Evolutionary conservation across 106 monocot species (phyloP).

Genomic region (Dendrobium officinale): DNA sequence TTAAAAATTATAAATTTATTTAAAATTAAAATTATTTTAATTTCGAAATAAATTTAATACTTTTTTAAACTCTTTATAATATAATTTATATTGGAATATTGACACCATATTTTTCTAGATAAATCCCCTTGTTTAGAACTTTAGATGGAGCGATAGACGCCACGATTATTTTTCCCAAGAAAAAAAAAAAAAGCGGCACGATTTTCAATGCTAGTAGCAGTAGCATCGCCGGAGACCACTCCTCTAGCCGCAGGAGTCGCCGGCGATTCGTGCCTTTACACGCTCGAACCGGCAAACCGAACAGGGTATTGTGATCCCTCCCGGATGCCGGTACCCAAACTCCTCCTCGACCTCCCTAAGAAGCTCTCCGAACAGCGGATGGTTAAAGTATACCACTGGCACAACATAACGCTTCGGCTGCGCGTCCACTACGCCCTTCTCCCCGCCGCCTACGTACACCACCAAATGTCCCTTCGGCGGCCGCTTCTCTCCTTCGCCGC

Average conservation of each 20-base stretch:
- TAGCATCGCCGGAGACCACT: neutral
- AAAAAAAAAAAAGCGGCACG: neutral
- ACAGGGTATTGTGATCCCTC: constrained; percentile 54
- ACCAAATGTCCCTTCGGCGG: constrained; percentile 19
- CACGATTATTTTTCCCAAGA: neutral
- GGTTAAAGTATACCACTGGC: constrained; percentile 52
- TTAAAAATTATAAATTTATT: too few species aligned
- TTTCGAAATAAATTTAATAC: too few species aligned
- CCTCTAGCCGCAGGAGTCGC: neutral
- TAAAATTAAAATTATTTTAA: too few species aligned
- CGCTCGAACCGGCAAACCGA: constrained; percentile 28
- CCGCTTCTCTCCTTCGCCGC: neutral
- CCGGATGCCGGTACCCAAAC: constrained; percentile 37
- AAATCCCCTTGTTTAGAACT: too few species aligned
- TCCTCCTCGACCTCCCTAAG: constrained; percentile 34
- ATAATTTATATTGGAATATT: too few species aligned
- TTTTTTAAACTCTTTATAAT: too few species aligned
- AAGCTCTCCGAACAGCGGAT: constrained; percentile 49
- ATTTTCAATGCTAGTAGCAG: too few species aligned
- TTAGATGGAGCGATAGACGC: too few species aligned
- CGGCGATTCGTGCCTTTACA: constrained; percentile 22
- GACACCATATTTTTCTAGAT: too few species aligned
- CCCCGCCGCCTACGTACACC: constrained; percentile 8
- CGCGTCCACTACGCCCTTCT: neutral
- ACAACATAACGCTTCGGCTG: constrained; percentile 25